Base-by-base conservation (phyloP, 1,139 yeast species). In the Candida gigantensis region DNA sequence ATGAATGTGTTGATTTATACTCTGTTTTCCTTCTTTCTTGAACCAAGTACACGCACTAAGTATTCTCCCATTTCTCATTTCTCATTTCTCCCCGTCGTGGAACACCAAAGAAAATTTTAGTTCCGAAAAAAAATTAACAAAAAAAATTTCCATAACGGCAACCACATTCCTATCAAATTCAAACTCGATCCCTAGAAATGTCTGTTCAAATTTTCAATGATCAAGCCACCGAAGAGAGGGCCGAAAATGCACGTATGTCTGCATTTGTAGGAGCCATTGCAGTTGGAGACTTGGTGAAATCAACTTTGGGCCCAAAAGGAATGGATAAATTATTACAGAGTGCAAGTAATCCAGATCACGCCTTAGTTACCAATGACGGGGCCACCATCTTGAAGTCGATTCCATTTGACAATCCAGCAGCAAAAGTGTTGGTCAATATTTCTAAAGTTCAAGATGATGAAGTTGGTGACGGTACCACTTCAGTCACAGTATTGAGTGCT, bases 211-310 rank as follows among this genome's bases (percentile, higher is more conserved):
- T 92, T 57, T 88, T 92, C 67, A 96, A 96, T 44, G 98, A 94
- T 61, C 96, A 92, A 64, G 97, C 94, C 40, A 84, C 94, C 6
- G 98, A 92, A 64, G 98, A 92, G 65, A 79, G 97, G 52, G 98
- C 94, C 27, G 98, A 92, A 64, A 90, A 90, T 66, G 98, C 98
- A 36, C 89, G 97, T 68, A 74, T 89, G 70, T 86, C 96, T 9
- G 90, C 98, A 3, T 92, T 92, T 65, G 96, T 92, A 14, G 98
- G 98, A 35, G 98, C 98, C 46, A 92, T 92, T 60, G 98, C 98
- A 28, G 98, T 92, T 18, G 98, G 97, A 34, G 98, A 92, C 61
- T 74, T 92, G 45, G 97, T 92, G 31, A 92, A 94, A 63, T 81
- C 96, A 23, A 94, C 98, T 3, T 71, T 92, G 49, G 98, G 98